phyloP scores from a whole-genome alignment of 768 basidiomycete species.

The Kwoniella dendrophila region DNA sequence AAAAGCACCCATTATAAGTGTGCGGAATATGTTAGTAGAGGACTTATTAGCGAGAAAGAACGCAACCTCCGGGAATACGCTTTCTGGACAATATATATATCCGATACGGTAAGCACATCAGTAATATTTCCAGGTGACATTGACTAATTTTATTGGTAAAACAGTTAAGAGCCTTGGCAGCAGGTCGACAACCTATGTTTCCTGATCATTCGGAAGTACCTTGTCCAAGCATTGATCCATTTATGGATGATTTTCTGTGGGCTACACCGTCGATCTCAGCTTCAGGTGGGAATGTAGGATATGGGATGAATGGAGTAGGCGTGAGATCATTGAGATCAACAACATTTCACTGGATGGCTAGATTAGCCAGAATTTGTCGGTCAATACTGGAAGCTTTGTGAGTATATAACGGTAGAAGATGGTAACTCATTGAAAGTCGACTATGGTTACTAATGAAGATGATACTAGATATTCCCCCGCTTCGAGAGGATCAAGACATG shows the following conservation, averaged over 20 bases:
- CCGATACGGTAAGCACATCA: conserved; percentile 18
- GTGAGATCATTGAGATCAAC: conserved; percentile 26
- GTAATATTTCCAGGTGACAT: neutral
- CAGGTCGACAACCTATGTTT: conserved; percentile 27
- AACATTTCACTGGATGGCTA: conserved; percentile 29
- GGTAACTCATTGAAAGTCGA: neutral
- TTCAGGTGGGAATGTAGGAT: neutral
- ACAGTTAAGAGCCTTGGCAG: conserved; percentile 30
- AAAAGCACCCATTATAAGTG: conserved; percentile 17
- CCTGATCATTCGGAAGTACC: conserved; percentile 2
- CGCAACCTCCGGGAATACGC: conserved; percentile 21
- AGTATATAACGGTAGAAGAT: neutral
- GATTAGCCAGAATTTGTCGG: conserved; percentile 20
- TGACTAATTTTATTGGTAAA: neutral
- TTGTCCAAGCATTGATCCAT: conserved; percentile 14
- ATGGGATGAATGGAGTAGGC: neutral
- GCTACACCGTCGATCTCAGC: conserved; percentile 4
- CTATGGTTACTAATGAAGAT: too few relatives aligned
- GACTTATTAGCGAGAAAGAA: conserved; percentile 24
- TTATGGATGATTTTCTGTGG: conserved; percentile 9
- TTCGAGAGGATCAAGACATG: neutral
- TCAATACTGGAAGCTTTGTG: conserved; percentile 21
- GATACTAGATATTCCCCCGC: conserved; percentile 18
- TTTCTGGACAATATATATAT: conserved; percentile 27
- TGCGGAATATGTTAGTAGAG: conserved; percentile 16